phyloP scores from a whole-genome alignment of 805 yeast genomes.

The Candida piceae region DNA sequence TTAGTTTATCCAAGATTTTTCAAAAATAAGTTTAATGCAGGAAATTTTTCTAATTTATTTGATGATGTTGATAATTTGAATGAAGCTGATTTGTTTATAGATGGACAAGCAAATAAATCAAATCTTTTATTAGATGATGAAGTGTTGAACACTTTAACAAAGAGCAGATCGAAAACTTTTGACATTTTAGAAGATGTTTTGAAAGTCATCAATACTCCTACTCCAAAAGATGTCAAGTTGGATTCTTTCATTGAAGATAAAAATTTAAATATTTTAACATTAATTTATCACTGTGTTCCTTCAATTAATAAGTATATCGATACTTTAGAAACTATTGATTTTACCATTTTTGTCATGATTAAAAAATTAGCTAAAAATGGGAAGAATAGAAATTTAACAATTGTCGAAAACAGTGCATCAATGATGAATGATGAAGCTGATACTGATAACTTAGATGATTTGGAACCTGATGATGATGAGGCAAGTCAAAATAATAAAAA shows the following conservation, averaged over 20 bases:
- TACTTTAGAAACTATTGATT: constrained; percentile 55
- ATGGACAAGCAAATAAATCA: constrained; percentile 15
- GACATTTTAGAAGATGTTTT: constrained; percentile 38
- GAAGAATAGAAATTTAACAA: constrained; percentile 8
- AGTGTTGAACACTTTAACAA: constrained; percentile 35
- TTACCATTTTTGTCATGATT: constrained; percentile 42
- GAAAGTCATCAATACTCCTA: constrained; percentile 36
- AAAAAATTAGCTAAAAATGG: constrained; percentile 20
- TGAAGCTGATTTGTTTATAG: constrained; percentile 30
- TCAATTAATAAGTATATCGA: constrained; percentile 46
- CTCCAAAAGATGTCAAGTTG: constrained; percentile 21
- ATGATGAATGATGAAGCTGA: background rate
- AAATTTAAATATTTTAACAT: constrained; percentile 48
- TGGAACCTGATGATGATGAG: constrained; percentile 11
- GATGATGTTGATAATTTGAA: constrained; percentile 25
- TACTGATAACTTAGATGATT: constrained; percentile 15
- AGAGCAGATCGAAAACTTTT: constrained; percentile 34
- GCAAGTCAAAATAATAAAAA: constrained; percentile 15
- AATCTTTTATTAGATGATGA: constrained; percentile 48
- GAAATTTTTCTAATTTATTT: constrained; percentile 74
- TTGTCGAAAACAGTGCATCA: background rate
- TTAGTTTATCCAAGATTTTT: constrained; percentile 68
- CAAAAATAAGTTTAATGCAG: constrained; percentile 64
- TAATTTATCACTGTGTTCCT: constrained; percentile 49
- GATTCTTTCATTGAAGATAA: constrained; percentile 31